phyloP scores from a whole-genome alignment of 78 protist genomes.

The Protostelium mycophagum region DNA sequence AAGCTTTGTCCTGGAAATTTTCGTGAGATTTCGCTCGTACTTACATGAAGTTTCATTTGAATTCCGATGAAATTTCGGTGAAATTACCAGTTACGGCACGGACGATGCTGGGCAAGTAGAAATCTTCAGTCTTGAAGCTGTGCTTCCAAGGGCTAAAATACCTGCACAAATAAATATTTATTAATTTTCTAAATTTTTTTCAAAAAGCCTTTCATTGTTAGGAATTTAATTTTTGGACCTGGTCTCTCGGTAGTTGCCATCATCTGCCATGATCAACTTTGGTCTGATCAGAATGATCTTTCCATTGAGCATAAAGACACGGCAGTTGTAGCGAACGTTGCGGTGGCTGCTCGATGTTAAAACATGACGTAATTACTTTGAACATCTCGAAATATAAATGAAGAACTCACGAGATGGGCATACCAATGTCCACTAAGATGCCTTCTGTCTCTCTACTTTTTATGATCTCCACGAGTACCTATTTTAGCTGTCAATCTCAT shows the following conservation, averaged over 20 bases:
- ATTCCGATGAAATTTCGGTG: not conserved
- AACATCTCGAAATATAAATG: too few species aligned
- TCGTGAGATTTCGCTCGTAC: too few species aligned
- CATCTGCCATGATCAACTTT: constrained; percentile 74
- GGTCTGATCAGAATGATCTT: constrained; percentile 70
- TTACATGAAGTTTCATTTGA: not conserved
- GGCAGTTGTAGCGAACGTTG: constrained; percentile 77
- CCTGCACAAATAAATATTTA: too few species aligned
- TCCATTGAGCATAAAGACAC: constrained; percentile 51
- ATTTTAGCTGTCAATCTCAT: too few species aligned
- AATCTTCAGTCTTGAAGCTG: constrained; percentile 18
- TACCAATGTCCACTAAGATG: constrained; percentile 79
- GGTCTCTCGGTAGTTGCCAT: constrained; percentile 87
- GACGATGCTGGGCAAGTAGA: constrained; percentile 43
- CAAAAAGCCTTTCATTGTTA: not conserved
- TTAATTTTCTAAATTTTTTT: too few species aligned
- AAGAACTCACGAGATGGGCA: constrained; percentile 42
- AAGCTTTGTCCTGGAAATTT: constrained; percentile 26
- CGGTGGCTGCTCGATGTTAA: constrained; percentile 23
- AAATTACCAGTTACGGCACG: constrained; percentile 7
- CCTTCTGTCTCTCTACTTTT: constrained; percentile 9
- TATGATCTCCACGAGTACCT: constrained; percentile 30
- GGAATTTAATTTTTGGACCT: not conserved
- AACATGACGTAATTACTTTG: too few species aligned
- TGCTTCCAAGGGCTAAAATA: constrained; percentile 77